Evolutionary conservation across 108 stramenopile genomes (phyloP), one percentile per base, ranked within the genome.

Genomic region (Cyclotella sp.): DNA sequence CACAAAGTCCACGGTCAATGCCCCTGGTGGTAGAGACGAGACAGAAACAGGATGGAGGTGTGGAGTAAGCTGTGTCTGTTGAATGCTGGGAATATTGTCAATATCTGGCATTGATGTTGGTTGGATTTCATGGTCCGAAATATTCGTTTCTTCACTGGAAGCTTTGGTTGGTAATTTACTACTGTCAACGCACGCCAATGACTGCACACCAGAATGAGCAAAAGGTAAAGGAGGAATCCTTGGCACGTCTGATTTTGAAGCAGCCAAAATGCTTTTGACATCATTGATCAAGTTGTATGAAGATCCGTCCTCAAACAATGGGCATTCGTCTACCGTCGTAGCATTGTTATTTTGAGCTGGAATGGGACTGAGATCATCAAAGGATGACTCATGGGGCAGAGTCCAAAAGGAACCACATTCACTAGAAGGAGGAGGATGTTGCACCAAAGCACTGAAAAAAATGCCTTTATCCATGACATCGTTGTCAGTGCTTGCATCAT

Each of bases 1-100:
- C 26, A 77, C 76, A 42, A 63, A 77, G 60, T 69, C 76, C 5
- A 77, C 76, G 26, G 76, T 77, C 26, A 77, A 53, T 43, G 76
- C 76, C 19, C 67, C 51, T 16, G 61, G 59, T 40, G 76, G 68
- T 28, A 77, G 68, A 63, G 28, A 28, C 16, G 66, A 76, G n/a
- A 76, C 55, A 14, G 44, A 68, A 11, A 66, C 55, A 29, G 75
- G 57, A 61, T 67, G 75, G 4, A 68, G 41, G 59, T 58, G 75
- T 39, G 53, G 47, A 15, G 58, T 54, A 52, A 27, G 40, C 26
- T 40, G 40, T 28, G 28, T 53, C 18, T 19, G 63, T n/a, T 54
- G 29, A 21, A 21, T 24, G 21, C 24, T 55, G 21, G 55, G 24
- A 24, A 22, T 55, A 3, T 1, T 26, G n/a, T 21, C 1, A 55